A percentile compares a stretch with the other conserved stretches of the same genome.
phyloP scores from a whole-genome alignment of 1,139 yeast species.

The Sugiyamaella sp. region DNA sequence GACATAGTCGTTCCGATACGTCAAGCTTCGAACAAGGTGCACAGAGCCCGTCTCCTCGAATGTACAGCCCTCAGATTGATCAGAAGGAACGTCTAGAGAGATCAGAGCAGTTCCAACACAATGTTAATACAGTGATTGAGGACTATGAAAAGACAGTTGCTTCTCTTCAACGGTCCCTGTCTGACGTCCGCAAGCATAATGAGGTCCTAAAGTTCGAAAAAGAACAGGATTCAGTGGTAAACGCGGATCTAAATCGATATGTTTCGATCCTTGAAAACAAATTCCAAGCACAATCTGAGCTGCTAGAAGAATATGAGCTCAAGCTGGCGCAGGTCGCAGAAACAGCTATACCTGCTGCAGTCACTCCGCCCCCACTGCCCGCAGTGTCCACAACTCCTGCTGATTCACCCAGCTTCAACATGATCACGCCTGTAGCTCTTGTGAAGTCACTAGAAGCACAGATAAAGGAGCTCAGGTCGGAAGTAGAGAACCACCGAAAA shows the following conservation, averaged over 20 bases:
- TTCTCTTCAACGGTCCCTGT: slow-evolving; percentile 29
- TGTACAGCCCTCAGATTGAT: slow-evolving; percentile 2
- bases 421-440: background rate
- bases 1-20: background rate
- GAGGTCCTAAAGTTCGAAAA: slow-evolving; percentile 23
- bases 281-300: slow-evolving; percentile 6
- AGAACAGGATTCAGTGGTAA: slow-evolving; percentile 19
- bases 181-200: slow-evolving; percentile 24
- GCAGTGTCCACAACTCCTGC: slow-evolving; percentile 4
- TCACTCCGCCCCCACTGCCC: slow-evolving; percentile 24
- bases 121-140: slow-evolving; percentile 31
- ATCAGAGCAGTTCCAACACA: slow-evolving; percentile 20
- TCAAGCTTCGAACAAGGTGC: background rate
- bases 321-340: slow-evolving; percentile 24
- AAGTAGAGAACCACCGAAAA: slow-evolving; percentile 28
- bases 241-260: slow-evolving; percentile 20
- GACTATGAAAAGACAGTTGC: slow-evolving; percentile 35
- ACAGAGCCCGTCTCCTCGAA: background rate
- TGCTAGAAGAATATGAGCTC: slow-evolving; percentile 15
- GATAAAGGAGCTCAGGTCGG: slow-evolving; percentile 22
- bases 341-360: slow-evolving; percentile 21
- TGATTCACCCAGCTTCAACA: background rate
- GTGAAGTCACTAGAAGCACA: slow-evolving; percentile 6
- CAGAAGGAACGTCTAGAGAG: slow-evolving; percentile 13
- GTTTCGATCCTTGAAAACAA: slow-evolving; percentile 6